A percentile compares a stretch with the other conserved stretches of the same genome.
Evolutionary conservation across 2,329 filamentous ascomycete species (phyloP).

Genomic region (Cadophora sp.): DNA sequence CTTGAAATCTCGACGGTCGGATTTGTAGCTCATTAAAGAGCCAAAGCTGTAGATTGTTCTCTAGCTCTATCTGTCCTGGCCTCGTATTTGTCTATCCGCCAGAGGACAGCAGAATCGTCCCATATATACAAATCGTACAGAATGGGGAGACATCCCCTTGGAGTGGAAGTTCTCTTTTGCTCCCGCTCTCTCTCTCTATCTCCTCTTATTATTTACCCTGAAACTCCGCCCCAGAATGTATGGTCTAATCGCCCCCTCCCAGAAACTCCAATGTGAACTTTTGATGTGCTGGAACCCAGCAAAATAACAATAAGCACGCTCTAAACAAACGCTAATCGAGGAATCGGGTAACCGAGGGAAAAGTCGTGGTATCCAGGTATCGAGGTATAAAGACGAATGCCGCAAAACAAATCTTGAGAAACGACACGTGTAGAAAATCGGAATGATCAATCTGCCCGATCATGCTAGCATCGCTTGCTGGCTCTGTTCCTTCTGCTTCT

Average conservation of each 20-base stretch:
- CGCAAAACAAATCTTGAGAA: not conserved
- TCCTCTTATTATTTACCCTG: not conserved
- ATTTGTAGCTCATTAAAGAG: not conserved
- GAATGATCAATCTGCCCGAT: not conserved
- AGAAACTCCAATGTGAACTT: constrained; percentile 19
- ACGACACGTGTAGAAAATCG: not conserved
- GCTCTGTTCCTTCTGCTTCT: constrained; percentile 66
- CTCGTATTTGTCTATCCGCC: not conserved
- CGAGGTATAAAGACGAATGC: constrained; percentile 8
- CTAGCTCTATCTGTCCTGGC: constrained; percentile 6
- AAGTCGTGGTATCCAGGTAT: constrained; percentile 8
- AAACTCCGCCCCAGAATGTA: constrained; percentile 17
- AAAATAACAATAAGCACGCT: constrained; percentile 16
- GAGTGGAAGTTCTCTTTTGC: not conserved
- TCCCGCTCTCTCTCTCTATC: not conserved
- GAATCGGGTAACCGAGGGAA: constrained; percentile 2
- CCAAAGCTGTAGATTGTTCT: not conserved
- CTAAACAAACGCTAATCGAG: constrained; percentile 23
- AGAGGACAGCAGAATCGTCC: not conserved
- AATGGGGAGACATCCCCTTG: not conserved
- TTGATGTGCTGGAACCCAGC: constrained; percentile 12
- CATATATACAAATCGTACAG: not conserved
- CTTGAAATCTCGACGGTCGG: not conserved
- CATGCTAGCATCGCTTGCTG: constrained; percentile 31
- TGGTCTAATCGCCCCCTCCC: not conserved